These are phyloP conservation scores for Huntiella omanensis DNA, from an alignment of 2,329 filamentous ascomycete genomes.

Conservation along the genomic window DNA sequence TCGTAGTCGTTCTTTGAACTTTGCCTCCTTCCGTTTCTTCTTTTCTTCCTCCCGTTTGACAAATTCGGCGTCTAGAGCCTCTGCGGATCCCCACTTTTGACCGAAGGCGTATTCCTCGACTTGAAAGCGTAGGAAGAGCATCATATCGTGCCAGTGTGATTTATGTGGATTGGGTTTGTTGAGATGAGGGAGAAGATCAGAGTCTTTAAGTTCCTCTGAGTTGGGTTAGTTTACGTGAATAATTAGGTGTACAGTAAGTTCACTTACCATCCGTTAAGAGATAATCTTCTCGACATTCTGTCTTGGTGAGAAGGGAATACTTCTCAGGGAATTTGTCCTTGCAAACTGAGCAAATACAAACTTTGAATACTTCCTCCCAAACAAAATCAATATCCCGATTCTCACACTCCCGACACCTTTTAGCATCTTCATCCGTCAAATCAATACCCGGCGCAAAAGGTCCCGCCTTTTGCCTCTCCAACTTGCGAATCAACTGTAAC, in stretches of 20 bases:
- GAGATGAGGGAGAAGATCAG: constrained; percentile 69
- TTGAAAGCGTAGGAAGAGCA: constrained; percentile 83
- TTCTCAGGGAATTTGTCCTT: constrained; percentile 84
- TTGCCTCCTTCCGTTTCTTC: constrained; percentile 72
- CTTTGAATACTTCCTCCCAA: constrained; percentile 70
- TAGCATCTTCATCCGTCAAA: constrained; percentile 46
- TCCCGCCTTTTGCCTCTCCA: constrained; percentile 57
- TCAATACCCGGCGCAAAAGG: constrained; percentile 83
- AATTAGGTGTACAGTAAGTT: neutral
- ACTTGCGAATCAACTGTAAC: constrained; percentile 51
- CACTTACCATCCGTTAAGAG: constrained; percentile 71
- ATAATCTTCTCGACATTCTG: constrained; percentile 89
- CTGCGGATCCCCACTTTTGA: constrained; percentile 77
- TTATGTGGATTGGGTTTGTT: constrained; percentile 89
- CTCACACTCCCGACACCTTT: constrained; percentile 67
- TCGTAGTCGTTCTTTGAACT: constrained; percentile 74
- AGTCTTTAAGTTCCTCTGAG: constrained; percentile 72
- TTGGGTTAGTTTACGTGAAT: constrained; percentile 1
- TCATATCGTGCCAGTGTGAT: constrained; percentile 95
- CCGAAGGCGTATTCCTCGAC: constrained; percentile 85
- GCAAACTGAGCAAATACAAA: constrained; percentile 60
- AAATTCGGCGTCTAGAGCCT: constrained; percentile 76
- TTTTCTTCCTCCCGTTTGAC: constrained; percentile 59
- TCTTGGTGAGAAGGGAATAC: constrained; percentile 91
- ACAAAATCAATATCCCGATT: constrained; percentile 84